Evolutionary conservation across 2,329 filamentous ascomycete species (phyloP), one percentile per base, ranked within the genome.

Genomic region (Talaromyces sp.): DNA sequence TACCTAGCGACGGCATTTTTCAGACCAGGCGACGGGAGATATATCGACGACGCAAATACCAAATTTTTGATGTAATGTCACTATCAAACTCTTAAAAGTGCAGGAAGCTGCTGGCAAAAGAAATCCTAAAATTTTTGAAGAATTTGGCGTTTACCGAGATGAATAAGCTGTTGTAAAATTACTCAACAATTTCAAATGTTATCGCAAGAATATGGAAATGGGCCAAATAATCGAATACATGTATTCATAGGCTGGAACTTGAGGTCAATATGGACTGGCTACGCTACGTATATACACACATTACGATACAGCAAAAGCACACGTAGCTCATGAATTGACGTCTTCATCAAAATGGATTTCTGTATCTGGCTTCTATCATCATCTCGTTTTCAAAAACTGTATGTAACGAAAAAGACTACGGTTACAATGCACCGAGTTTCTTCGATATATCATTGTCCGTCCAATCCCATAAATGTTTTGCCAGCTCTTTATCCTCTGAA

Each of bases 391-490:
- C 44, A 23, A 47, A 18, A 27, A 47, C 16, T 12, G 10, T 18
- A 12, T 47, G 23, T 27, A 6, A 3, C 40, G 7, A 44, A 44
- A 27, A 12, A 47, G 44, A 7, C 7, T 27, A 12, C 44, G 2
- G 4, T 27, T 47, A 47, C 23, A 47, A 47, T 27, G 44, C 44
- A 47, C 5, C 18, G 44, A 47, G 3, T 27, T 47, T 47, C 44
- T 47, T 47, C n/a, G 8, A 47, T 27, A 47, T 23, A 47, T 59
- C 60, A 12, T 12, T 40, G 62, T 80, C 77, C 5, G 77, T 77
- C 78, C 78, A 81, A 42, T 79, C 76, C 78, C 78, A 80, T 33
- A 80, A 67, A 59, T 63, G 68, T 54, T 65, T 67, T 1, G 69
- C 75, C 59, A 77, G 64, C 12, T 71, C 70, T 5, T 62, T 64